Evolutionary conservation across 805 yeast genomes (phyloP).

Genomic region (Lipomyces mesembrius): DNA sequence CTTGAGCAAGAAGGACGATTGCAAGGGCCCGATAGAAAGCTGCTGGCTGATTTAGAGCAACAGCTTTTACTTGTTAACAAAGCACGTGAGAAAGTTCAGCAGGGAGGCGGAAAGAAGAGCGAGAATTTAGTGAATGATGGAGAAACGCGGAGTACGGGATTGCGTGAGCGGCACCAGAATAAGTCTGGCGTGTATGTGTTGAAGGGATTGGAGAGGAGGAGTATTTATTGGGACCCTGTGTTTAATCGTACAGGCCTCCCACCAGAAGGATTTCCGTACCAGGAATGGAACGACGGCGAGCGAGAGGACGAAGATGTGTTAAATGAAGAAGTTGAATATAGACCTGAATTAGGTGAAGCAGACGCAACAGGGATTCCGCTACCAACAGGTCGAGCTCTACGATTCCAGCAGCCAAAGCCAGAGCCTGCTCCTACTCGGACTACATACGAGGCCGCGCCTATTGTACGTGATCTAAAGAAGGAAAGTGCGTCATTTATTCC

Average conservation of each 20-base stretch:
- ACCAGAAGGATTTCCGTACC: constrained; percentile 33
- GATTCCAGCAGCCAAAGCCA: constrained; percentile 10
- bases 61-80: constrained; percentile 30
- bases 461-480: constrained; percentile 37
- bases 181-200: constrained; percentile 29
- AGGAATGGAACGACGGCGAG: constrained; percentile 30
- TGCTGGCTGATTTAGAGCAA: constrained; percentile 32
- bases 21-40: constrained; percentile 28
- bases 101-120: constrained; percentile 5
- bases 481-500: constrained; percentile 39
- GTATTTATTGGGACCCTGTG: constrained; percentile 39
- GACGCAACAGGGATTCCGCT: constrained; percentile 36
- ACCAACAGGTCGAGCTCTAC: constrained; percentile 36
- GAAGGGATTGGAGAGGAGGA: constrained; percentile 35
- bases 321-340: constrained; percentile 15
- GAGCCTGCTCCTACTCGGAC: constrained; percentile 15
- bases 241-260: constrained; percentile 38
- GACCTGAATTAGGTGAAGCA: constrained; percentile 23
- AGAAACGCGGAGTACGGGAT: constrained; percentile 5
- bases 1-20: constrained; percentile 25
- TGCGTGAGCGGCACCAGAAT: constrained; percentile 26
- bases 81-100: constrained; percentile 25
- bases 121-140: constrained; percentile 1
- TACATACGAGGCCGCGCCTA: constrained; percentile 41
- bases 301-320: constrained; percentile 14